phyloP scores from a whole-genome alignment of 345 rosid genomes.

The Citrus maxima region DNA sequence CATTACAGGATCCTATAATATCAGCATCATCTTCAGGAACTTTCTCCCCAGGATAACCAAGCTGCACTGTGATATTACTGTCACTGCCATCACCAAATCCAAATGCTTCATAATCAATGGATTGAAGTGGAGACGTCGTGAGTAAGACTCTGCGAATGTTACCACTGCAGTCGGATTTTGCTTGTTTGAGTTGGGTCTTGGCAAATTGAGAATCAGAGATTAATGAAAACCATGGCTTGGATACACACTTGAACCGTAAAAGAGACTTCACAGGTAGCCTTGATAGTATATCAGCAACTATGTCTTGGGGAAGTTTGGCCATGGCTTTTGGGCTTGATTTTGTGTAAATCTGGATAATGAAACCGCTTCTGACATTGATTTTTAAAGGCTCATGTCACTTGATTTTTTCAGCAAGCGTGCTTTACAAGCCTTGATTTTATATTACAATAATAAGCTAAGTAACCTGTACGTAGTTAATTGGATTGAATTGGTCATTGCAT shows the following conservation, averaged over 20 bases:
- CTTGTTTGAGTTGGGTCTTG: not conserved
- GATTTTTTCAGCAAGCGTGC: not conserved
- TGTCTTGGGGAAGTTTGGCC: not conserved
- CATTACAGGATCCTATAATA: conserved; percentile 29
- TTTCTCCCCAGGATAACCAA: not conserved
- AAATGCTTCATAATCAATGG: not conserved
- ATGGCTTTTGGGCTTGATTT: not conserved
- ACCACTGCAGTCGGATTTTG: not conserved
- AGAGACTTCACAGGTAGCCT: not conserved
- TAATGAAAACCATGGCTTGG: not conserved
- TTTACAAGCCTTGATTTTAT: too few species aligned
- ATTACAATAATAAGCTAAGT: too few species aligned
- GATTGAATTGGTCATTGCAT: too few species aligned
- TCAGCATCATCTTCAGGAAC: not conserved
- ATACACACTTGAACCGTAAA: not conserved
- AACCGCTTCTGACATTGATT: not conserved
- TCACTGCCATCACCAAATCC: not conserved
- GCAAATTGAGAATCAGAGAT: not conserved
- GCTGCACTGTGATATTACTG: not conserved
- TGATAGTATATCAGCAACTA: not conserved
- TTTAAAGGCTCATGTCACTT: too few species aligned
- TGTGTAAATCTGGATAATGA: not conserved
- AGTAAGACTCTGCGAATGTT: not conserved
- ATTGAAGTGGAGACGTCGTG: not conserved
- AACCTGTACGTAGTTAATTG: too few species aligned